These are phyloP conservation scores for Tilletia horrida DNA, from an alignment of 1,284 basidiomycete genomes.

Conservation along the genomic window DNA sequence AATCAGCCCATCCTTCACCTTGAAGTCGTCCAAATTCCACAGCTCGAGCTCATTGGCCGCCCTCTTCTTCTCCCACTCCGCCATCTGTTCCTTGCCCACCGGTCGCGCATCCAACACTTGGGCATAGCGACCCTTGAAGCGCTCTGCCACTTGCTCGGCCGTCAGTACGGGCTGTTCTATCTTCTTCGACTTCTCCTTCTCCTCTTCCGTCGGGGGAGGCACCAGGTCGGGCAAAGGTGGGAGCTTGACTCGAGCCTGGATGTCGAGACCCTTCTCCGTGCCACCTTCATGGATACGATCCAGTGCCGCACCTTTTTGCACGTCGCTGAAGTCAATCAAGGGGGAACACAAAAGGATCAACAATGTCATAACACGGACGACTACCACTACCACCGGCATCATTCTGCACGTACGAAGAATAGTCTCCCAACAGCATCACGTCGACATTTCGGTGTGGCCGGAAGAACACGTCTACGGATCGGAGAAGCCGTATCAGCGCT, in stretches of 20 bases:
- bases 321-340: slow-evolving; percentile 17
- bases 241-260: slow-evolving; percentile 15
- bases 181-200: slow-evolving; percentile 17
- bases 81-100: slow-evolving; percentile 13
- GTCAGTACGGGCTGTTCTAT: slow-evolving; percentile 16
- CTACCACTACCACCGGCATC: neutral
- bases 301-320: slow-evolving; percentile 17
- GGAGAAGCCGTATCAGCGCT: no score
- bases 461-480: slow-evolving; percentile 17
- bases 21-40: slow-evolving; percentile 9
- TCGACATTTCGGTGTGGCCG: slow-evolving; percentile 20
- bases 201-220: slow-evolving; percentile 1
- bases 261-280: slow-evolving; percentile 19
- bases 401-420: slow-evolving; percentile 15
- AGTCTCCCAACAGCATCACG: slow-evolving; percentile 20
- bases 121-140: slow-evolving; percentile 30
- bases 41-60: neutral
- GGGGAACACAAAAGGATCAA: neutral
- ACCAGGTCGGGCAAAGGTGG: neutral
- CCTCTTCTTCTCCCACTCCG: slow-evolving; percentile 4
- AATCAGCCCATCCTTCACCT: slow-evolving; percentile 15
- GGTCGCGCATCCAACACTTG: slow-evolving; percentile 19
- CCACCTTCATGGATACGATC: slow-evolving; percentile 18
- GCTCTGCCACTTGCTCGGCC: slow-evolving; percentile 22
- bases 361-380: neutral